These are phyloP conservation scores for Phytomonas francai DNA, from an alignment of 208 protist species.

Conservation along the genomic window DNA sequence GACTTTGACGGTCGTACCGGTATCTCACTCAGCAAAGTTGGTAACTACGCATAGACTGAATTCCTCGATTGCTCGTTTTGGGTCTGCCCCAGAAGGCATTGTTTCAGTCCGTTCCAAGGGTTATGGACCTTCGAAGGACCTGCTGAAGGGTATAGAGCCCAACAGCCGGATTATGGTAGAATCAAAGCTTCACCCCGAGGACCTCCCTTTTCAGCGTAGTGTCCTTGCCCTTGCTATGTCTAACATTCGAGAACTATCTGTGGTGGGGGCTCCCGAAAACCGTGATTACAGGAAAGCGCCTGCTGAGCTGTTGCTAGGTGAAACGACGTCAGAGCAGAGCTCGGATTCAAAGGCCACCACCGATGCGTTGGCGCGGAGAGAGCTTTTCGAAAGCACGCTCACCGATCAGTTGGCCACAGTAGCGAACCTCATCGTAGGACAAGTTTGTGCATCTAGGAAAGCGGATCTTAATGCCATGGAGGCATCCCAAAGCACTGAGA, in stretches of 20 bases:
- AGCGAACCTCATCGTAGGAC: slow-evolving; percentile 50
- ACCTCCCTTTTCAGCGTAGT: slow-evolving; percentile 53
- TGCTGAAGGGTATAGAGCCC: slow-evolving; percentile 46
- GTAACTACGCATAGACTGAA: neutral
- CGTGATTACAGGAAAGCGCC: neutral
- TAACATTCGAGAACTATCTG: slow-evolving; percentile 28
- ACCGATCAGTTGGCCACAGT: slow-evolving; percentile 55
- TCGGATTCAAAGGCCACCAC: neutral
- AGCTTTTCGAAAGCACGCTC: slow-evolving; percentile 4
- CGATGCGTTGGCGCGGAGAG: neutral
- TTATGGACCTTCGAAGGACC: slow-evolving; percentile 63
- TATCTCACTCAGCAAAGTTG: neutral
- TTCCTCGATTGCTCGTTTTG: neutral
- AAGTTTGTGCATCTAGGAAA: slow-evolving; percentile 22
- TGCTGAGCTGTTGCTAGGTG: slow-evolving; percentile 3
- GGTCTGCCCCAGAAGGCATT: neutral
- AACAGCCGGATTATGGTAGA: slow-evolving; percentile 37
- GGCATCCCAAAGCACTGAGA: slow-evolving; percentile 21
- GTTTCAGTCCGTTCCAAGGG: slow-evolving; percentile 44
- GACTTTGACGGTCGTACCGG: neutral
- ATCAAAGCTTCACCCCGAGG: slow-evolving; percentile 49
- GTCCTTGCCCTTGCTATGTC: slow-evolving; percentile 58
- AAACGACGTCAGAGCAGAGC: neutral
- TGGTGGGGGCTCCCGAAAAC: slow-evolving; percentile 20
- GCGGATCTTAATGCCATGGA: slow-evolving; percentile 28